Conservation (phyloP, 1,284 basidiomycete species). For the Puccinia polysora region DNA sequence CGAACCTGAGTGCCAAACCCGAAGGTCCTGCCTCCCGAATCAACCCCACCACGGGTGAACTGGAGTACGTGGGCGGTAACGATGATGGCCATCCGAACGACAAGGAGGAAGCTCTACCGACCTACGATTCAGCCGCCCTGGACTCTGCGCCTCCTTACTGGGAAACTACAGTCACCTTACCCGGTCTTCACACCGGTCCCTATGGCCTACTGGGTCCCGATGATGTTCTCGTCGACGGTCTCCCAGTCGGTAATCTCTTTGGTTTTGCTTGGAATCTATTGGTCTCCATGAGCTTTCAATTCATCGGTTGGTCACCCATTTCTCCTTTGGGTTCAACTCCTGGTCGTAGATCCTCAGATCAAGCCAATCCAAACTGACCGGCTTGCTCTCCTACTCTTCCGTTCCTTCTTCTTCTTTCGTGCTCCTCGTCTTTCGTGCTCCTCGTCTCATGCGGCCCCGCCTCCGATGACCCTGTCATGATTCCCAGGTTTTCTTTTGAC, state of each 20-base stretch:
- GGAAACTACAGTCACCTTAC: slow-evolving; percentile 87
- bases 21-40: slow-evolving; percentile 51
- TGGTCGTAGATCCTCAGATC: no score
- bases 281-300: slow-evolving; percentile 93
- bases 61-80: slow-evolving; percentile 59
- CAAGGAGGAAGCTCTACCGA: slow-evolving; percentile 72
- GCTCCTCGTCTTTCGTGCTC: background rate
- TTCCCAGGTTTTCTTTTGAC: slow-evolving; percentile 51
- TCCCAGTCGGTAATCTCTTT: slow-evolving; percentile 62
- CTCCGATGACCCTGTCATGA: no score
- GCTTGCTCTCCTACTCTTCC: slow-evolving; percentile 79
- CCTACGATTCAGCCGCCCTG: slow-evolving; percentile 80
- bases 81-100: slow-evolving; percentile 68
- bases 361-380: no score
- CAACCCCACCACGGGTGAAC: slow-evolving; percentile 54
- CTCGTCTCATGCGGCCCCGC: no score
- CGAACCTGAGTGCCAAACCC: slow-evolving; percentile 90
- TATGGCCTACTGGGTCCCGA: slow-evolving; percentile 53
- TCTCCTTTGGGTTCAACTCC: no score
- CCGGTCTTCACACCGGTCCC: slow-evolving; percentile 51
- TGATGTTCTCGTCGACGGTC: slow-evolving; percentile 60
- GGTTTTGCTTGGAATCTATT: slow-evolving; percentile 73
- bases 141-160: slow-evolving; percentile 93
- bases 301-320: slow-evolving; percentile 60
- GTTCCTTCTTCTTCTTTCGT: slow-evolving; percentile 1